phyloP scores from a whole-genome alignment of 2,329 filamentous ascomycete genomes.

The Fusarium odoratissimum region DNA sequence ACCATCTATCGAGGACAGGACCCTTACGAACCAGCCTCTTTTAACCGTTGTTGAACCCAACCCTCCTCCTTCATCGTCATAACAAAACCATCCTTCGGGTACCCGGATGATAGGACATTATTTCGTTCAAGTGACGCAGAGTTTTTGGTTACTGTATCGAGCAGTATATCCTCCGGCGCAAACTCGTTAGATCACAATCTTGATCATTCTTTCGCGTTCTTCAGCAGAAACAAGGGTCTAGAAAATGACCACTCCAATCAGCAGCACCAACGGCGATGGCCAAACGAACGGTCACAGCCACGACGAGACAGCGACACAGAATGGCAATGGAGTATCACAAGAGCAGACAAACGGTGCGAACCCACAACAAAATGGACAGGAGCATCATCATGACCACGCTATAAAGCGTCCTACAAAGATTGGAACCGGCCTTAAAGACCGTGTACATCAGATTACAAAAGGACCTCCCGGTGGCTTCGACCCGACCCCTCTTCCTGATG shows the following conservation, averaged over 20 bases:
- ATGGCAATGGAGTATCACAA: conserved; percentile 9
- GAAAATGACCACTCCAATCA: conserved; percentile 34
- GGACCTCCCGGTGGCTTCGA: conserved; percentile 82
- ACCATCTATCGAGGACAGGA: conserved; percentile 16
- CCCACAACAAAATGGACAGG: conserved; percentile 4
- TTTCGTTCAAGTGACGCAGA: conserved; percentile 7
- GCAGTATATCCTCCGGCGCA: conserved; percentile 12
- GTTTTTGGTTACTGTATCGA: neutral
- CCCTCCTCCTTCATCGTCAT: conserved; percentile 10
- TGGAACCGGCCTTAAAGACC: conserved; percentile 41
- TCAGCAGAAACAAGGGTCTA: conserved; percentile 7
- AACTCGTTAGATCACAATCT: conserved; percentile 8
- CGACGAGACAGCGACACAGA: conserved; percentile 3
- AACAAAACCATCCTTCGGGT: neutral
- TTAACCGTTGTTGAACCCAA: conserved; percentile 11
- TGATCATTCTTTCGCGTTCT: conserved; percentile 5
- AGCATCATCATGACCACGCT: conserved; percentile 18
- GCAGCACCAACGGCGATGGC: conserved; percentile 8
- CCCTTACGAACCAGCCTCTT: conserved; percentile 32
- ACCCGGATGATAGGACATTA: neutral
- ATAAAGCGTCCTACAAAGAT: conserved; percentile 17
- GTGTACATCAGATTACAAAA: conserved; percentile 44
- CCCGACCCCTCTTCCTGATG: conserved; percentile 78
- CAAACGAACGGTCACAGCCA: conserved; percentile 25
- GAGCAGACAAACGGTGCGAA: conserved; percentile 3